These are phyloP conservation scores for Alternaria triticina DNA, from an alignment of 2,329 filamentous ascomycete genomes.

Conservation along the genomic window DNA sequence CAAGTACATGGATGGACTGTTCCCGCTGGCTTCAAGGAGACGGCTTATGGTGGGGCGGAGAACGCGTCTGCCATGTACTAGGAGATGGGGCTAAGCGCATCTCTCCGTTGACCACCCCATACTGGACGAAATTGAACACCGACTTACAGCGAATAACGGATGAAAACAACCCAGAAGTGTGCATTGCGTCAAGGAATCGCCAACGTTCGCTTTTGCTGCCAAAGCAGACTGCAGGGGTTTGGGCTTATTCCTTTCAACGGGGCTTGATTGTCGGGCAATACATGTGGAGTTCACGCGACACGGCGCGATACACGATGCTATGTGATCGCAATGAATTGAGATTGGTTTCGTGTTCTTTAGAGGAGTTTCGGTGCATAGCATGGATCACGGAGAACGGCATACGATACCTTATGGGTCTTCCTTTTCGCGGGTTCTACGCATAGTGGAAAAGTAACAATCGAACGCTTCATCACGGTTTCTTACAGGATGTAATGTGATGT, in stretches of 20 bases:
- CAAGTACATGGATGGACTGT: constrained; percentile 73
- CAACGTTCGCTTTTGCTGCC: neutral
- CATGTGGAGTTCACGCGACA: neutral
- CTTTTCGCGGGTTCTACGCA: neutral
- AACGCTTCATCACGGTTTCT: neutral
- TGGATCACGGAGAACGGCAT: neutral
- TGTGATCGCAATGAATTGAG: neutral
- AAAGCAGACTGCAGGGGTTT: neutral
- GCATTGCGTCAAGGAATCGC: neutral
- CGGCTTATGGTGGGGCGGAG: constrained; percentile 47
- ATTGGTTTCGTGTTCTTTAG: neutral
- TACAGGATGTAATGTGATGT: neutral
- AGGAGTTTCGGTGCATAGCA: constrained; percentile 2
- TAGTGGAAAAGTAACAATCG: neutral
- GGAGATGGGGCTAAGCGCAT: neutral
- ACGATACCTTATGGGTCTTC: constrained; percentile 8
- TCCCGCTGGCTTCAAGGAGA: constrained; percentile 65
- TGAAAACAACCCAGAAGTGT: neutral
- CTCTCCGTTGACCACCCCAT: neutral
- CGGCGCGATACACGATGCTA: neutral
- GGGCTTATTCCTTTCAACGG: neutral
- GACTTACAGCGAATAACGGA: neutral
- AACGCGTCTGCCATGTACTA: neutral
- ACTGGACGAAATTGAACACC: neutral
- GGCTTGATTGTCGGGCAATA: neutral